A percentile compares a stretch with the other conserved stretches of the same genome.
Evolutionary conservation across 768 basidiomycete species (phyloP).

Genomic region (Pleurotus tuber-regium): DNA sequence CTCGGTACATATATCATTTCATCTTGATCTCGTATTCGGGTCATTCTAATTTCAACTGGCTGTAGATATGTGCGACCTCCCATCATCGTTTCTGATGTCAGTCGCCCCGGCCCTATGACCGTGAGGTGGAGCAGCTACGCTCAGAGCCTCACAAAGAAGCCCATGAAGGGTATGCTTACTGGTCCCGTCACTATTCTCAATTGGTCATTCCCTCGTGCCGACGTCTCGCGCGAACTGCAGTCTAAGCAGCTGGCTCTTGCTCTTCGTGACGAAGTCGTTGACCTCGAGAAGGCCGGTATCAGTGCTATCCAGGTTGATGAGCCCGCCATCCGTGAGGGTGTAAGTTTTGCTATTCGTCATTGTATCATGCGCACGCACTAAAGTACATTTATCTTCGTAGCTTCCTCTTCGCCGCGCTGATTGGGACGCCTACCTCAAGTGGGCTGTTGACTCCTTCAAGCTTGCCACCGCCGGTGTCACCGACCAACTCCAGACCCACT

Average conservation of each 20-base stretch:
- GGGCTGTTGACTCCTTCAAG: conserved; percentile 99
- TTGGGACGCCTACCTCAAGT: conserved; percentile 94
- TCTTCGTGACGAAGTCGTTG: conserved; percentile 96
- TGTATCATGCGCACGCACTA: conserved; percentile 11
- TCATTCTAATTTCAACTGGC: conserved; percentile 7
- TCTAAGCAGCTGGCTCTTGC: conserved; percentile 97
- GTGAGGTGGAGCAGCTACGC: conserved; percentile 97
- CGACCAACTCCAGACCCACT: conserved; percentile 94
- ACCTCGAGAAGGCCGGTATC: conserved; percentile 96
- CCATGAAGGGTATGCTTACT: conserved; percentile 99
- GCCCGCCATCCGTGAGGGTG: conserved; percentile 98
- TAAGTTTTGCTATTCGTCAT: conserved; percentile 36
- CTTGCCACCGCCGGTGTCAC: conserved; percentile 94
- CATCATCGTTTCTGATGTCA: conserved; percentile 97
- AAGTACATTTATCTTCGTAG: conserved; percentile 37
- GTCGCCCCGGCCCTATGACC: conserved; percentile 89
- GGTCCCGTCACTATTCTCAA: conserved; percentile 98
- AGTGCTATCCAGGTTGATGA: conserved; percentile 99
- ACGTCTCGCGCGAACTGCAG: conserved; percentile 93
- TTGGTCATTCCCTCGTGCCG: conserved; percentile 99
- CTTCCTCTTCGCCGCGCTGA: conserved; percentile 94
- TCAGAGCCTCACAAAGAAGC: conserved; percentile 87
- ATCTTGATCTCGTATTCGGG: not conserved
- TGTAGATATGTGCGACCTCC: conserved; percentile 96
- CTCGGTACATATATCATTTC: conserved; percentile 57